These are phyloP conservation scores for Pleomassaria siparia DNA, from an alignment of 2,329 filamentous ascomycete species.

Conservation along the genomic window DNA sequence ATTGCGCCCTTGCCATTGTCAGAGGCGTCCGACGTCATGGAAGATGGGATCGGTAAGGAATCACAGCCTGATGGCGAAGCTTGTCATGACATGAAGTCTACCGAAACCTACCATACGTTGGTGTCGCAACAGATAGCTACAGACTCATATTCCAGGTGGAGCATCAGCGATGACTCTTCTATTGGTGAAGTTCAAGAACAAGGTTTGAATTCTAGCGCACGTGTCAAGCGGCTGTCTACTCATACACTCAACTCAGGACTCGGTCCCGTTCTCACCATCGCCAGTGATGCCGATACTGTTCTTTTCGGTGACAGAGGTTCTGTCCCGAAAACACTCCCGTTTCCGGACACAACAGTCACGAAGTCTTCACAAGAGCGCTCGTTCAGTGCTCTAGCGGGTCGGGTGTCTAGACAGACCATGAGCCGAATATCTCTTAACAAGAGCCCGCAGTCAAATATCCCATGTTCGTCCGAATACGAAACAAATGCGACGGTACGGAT, in stretches of 20 bases:
- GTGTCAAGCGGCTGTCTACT: conserved; percentile 24
- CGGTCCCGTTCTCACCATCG: conserved; percentile 25
- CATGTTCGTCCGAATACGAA: conserved; percentile 5
- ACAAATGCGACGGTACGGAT: conserved; percentile 9
- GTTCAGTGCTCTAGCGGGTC: conserved; percentile 12
- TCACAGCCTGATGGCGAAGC: not conserved
- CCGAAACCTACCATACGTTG: not conserved
- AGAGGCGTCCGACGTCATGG: not conserved
- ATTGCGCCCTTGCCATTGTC: not conserved
- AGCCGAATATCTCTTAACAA: conserved; percentile 6
- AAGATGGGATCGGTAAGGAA: not conserved
- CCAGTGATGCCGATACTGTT: conserved; percentile 27
- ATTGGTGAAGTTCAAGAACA: conserved; percentile 8
- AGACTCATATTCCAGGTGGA: conserved; percentile 9
- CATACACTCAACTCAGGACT: conserved; percentile 14
- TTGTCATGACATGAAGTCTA: not conserved
- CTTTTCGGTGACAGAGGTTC: conserved; percentile 15
- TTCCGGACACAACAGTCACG: conserved; percentile 2
- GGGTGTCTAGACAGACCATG: conserved; percentile 12
- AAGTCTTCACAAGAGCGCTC: conserved; percentile 7
- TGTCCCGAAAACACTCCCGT: conserved; percentile 12
- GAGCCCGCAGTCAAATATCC: conserved; percentile 10
- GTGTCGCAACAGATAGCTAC: conserved; percentile 5
- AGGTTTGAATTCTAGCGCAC: conserved; percentile 8
- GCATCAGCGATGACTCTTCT: conserved; percentile 4